phyloP scores from a whole-genome alignment of 78 protist species.

The Pigoraptor vietnamica region DNA sequence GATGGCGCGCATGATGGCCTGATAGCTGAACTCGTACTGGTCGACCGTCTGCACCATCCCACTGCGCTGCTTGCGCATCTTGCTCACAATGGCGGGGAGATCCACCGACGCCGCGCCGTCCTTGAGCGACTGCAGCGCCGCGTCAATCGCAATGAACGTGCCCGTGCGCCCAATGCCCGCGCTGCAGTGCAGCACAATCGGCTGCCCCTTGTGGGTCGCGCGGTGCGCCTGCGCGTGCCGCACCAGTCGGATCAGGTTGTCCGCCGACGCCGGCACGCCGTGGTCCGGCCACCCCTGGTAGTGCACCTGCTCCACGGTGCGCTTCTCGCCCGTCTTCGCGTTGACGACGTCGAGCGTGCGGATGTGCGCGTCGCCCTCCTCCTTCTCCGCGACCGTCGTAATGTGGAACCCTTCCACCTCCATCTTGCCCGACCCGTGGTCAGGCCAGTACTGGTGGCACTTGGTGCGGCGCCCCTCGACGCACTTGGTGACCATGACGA shows the following conservation, averaged over 20 bases:
- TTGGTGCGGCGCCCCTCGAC: constrained; percentile 19
- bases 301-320: constrained; percentile 26
- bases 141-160: constrained; percentile 23
- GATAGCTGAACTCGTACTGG: constrained; percentile 21
- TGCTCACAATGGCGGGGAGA: not conserved
- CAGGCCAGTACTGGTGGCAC: constrained; percentile 52
- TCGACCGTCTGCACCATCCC: constrained; percentile 12
- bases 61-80: not conserved
- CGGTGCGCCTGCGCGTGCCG: not conserved
- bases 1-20: not conserved
- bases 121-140: not conserved
- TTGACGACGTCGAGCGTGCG: constrained; percentile 4
- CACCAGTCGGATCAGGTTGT: not conserved
- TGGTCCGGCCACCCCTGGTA: constrained; percentile 61
- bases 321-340: not conserved
- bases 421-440: not conserved
- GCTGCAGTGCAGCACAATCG: constrained; percentile 52
- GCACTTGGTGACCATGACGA: constrained; percentile 52
- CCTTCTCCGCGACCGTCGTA: not conserved
- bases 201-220: not conserved
- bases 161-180: constrained; percentile 72
- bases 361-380: not conserved
- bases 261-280: constrained; percentile 23
- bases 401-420: not conserved
- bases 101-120: not conserved